Percentiles rank a stretch among this genome's conserved stretches.
phyloP scores from a whole-genome alignment of 768 basidiomycete genomes.

The Xanthoconium stramineum region DNA sequence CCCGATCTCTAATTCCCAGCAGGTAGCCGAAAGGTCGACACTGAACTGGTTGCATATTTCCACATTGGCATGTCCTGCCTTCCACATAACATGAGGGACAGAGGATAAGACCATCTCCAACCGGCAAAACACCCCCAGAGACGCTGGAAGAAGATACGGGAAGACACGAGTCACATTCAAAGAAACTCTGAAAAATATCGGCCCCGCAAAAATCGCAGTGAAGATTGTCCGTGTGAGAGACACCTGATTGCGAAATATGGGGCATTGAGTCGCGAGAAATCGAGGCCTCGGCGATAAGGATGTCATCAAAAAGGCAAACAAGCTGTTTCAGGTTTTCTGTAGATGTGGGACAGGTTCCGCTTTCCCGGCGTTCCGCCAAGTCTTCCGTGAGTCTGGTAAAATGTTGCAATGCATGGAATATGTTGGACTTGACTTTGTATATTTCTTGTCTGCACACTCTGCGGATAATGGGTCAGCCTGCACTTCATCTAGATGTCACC shows the following conservation, averaged over 20 bases:
- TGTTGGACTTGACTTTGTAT: conserved; percentile 68
- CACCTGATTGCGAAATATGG: conserved; percentile 27
- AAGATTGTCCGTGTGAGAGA: conserved; percentile 29
- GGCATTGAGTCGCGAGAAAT: conserved; percentile 32
- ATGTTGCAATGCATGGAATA: conserved; percentile 51
- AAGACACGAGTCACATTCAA: conserved; percentile 60
- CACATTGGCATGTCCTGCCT: conserved; percentile 70
- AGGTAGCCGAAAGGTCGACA: conserved; percentile 49
- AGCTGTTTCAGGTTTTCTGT: conserved; percentile 33
- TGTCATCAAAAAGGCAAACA: conserved; percentile 46
- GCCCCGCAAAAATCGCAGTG: conserved; percentile 78
- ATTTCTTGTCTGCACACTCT: conserved; percentile 81
- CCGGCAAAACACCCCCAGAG: conserved; percentile 15
- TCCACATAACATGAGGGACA: conserved; percentile 77
- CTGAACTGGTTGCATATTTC: conserved; percentile 58
- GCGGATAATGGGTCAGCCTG: not conserved
- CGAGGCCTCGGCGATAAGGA: conserved; percentile 45
- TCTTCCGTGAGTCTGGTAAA: conserved; percentile 23
- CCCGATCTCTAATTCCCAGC: conserved; percentile 40
- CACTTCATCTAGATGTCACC: not conserved
- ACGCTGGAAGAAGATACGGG: conserved; percentile 11
- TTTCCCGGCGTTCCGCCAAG: not conserved
- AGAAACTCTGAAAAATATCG: conserved; percentile 80
- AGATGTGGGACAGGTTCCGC: not conserved
- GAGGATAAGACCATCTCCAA: conserved; percentile 47